Percentiles rank a stretch among this genome's conserved stretches.
These are phyloP conservation scores for Amaranthus hypochondriacus DNA, from an alignment of 148 eudicot species.

Conservation along the genomic window DNA sequence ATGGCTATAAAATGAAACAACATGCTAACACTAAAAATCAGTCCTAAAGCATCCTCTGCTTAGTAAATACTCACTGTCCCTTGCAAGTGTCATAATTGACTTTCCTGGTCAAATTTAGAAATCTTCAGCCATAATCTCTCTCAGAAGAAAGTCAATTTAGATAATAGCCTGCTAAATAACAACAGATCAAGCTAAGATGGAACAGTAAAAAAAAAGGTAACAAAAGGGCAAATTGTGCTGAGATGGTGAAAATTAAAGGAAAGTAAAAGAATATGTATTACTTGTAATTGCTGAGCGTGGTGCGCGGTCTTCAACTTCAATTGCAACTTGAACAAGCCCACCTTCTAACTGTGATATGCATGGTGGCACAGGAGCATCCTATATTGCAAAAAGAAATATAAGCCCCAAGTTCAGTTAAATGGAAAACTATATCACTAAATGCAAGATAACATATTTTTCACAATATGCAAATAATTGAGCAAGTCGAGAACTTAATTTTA, in stretches of 20 bases:
- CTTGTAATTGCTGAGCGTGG: conserved; percentile 92
- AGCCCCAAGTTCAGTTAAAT: neutral
- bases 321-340: conserved; percentile 96
- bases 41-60: too few species aligned
- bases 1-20: too few species aligned
- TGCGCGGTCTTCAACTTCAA: conserved; percentile 98
- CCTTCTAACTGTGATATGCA: conserved; percentile 97
- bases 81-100: too few species aligned
- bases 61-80: too few species aligned
- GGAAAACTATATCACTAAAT: neutral
- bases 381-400: conserved; percentile 15
- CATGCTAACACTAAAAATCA: too few species aligned
- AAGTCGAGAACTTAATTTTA: neutral
- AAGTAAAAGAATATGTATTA: conserved; percentile 22
- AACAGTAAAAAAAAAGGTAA: neutral
- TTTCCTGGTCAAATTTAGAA: too few species aligned
- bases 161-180: too few species aligned
- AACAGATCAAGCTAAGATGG: neutral
- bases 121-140: too few species aligned
- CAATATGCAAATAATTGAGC: neutral
- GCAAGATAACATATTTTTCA: neutral
- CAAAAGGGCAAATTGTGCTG: neutral
- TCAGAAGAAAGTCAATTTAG: too few species aligned
- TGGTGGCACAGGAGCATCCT: conserved; percentile 99
- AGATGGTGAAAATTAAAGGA: neutral